These are phyloP conservation scores for Scorias spongiosa DNA, from an alignment of 2,329 filamentous ascomycete species.

Conservation along the genomic window DNA sequence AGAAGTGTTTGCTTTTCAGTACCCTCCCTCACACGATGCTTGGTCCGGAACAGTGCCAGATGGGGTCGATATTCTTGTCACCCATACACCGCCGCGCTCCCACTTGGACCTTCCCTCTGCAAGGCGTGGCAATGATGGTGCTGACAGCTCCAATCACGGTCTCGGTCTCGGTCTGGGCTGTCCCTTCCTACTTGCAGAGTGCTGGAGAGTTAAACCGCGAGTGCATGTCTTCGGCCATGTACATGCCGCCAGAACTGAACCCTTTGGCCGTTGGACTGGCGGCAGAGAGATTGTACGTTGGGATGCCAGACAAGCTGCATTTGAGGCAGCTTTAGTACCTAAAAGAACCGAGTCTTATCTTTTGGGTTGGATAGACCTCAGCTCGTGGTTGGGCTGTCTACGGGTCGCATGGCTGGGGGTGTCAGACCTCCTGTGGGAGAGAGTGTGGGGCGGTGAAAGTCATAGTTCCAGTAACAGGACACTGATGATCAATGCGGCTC, in stretches of 20 bases:
- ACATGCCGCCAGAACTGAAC: constrained; percentile 43
- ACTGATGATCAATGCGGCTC: constrained; percentile 46
- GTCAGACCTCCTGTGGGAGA: constrained; percentile 43
- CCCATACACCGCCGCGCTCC: constrained; percentile 62
- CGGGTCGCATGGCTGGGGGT: constrained; percentile 38
- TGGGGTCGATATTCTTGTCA: constrained; percentile 64
- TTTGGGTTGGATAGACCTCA: constrained; percentile 22
- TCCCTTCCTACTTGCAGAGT: constrained; percentile 45
- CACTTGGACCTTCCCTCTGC: constrained; percentile 51
- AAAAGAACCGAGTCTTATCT: constrained; percentile 20
- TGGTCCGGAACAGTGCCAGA: constrained; percentile 58
- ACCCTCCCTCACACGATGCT: constrained; percentile 47
- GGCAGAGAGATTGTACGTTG: constrained; percentile 58
- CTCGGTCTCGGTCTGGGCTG: constrained; percentile 18
- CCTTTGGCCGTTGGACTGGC: constrained; percentile 23
- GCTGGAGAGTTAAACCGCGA: constrained; percentile 57
- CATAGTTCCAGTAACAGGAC: constrained; percentile 21
- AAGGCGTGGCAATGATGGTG: constrained; percentile 41
- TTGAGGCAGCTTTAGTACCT: constrained; percentile 46
- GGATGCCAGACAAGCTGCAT: constrained; percentile 56
- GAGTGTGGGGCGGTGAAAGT: constrained; percentile 40
- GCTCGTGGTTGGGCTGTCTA: constrained; percentile 36
- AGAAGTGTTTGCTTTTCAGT: constrained; percentile 62
- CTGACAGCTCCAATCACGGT: constrained; percentile 18
- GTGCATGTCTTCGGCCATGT: constrained; percentile 79